A percentile compares a stretch with the other conserved stretches of the same genome.
phyloP scores from a whole-genome alignment of 257 asterid genomes.

The Fraxinus americana region DNA sequence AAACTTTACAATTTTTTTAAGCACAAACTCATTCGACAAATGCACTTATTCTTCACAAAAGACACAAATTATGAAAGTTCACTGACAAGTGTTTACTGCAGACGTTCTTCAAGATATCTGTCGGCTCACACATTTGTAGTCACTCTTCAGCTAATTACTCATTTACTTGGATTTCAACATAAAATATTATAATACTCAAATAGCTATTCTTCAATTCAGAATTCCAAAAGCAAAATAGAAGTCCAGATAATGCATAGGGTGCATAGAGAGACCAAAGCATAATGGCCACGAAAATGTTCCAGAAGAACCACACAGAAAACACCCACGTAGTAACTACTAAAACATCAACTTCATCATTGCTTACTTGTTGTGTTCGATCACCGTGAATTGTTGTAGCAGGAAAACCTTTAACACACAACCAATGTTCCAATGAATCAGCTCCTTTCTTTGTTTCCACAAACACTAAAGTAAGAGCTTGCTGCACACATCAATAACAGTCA shows the following conservation, averaged over 20 bases:
- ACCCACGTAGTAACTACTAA: background rate
- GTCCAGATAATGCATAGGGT: background rate
- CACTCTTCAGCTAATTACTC: background rate
- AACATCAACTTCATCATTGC: constrained; percentile 5
- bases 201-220: background rate
- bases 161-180: background rate
- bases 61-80: background rate
- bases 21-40: background rate
- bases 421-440: constrained; percentile 82
- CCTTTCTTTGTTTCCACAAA: constrained; percentile 93
- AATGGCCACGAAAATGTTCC: background rate
- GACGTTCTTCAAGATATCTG: background rate
- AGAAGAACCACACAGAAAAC: background rate
- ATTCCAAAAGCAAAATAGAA: background rate
- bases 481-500: constrained; percentile 36
- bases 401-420: constrained; percentile 64
- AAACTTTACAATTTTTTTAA: background rate
- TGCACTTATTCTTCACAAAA: background rate
- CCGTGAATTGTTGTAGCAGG: constrained; percentile 94
- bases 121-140: background rate
- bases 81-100: background rate
- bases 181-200: background rate
- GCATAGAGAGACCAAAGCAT: background rate
- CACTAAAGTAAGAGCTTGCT: constrained; percentile 76
- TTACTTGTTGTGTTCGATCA: constrained; percentile 86